These are phyloP conservation scores for Cladosporium sp. DNA, from an alignment of 2,329 filamentous ascomycete species.

Conservation along the genomic window DNA sequence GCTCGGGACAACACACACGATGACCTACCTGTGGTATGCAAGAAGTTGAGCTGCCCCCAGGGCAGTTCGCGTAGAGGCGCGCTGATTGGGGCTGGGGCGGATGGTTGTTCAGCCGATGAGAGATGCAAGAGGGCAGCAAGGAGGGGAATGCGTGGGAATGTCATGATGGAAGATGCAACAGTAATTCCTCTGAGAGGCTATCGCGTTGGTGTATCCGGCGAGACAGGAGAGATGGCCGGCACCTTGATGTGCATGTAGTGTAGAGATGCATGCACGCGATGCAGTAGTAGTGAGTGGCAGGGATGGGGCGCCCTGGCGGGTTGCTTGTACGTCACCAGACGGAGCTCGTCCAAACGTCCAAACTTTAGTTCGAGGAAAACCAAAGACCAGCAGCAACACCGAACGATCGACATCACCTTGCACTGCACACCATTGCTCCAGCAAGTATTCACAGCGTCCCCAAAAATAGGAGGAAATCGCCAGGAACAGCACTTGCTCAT, in stretches of 20 bases:
- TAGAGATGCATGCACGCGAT: not conserved
- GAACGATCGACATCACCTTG: not conserved
- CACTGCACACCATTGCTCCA: not conserved
- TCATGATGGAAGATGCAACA: slow-evolving; percentile 14
- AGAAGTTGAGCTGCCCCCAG: slow-evolving; percentile 90
- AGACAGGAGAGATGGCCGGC: slow-evolving; percentile 3
- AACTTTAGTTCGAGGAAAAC: slow-evolving; percentile 8
- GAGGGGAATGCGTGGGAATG: slow-evolving; percentile 24
- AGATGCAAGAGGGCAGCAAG: slow-evolving; percentile 30
- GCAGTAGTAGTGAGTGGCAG: not conserved
- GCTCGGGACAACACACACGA: not conserved
- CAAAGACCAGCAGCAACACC: not conserved
- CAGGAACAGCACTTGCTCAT: not conserved
- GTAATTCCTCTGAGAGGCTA: not conserved
- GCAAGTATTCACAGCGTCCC: not conserved
- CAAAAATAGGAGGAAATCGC: not conserved
- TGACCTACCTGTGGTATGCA: slow-evolving; percentile 72
- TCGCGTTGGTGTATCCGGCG: not conserved
- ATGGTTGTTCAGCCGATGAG: slow-evolving; percentile 64
- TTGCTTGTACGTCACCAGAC: not conserved
- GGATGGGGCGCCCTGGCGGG: not conserved
- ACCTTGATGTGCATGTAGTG: slow-evolving; percentile 4
- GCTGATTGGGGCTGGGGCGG: slow-evolving; percentile 72
- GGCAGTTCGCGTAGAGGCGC: slow-evolving; percentile 80
- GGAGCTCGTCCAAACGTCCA: not conserved